Evolutionary conservation across 805 yeast genomes (phyloP).

Genomic region (Soucietia sequanensis): DNA sequence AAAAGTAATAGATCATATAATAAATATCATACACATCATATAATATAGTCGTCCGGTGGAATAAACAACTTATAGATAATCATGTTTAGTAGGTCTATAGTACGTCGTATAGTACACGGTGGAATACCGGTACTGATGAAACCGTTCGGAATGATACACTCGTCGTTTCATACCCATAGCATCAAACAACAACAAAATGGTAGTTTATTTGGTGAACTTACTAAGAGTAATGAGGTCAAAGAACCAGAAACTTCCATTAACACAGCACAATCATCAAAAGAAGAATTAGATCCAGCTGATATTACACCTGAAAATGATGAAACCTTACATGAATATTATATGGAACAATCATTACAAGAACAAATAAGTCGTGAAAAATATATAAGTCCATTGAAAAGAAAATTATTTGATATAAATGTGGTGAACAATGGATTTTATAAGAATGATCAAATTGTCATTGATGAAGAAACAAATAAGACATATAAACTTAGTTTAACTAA

Average conservation of each 20-base stretch:
- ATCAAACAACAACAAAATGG: too few relatives aligned
- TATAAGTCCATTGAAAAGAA: constrained; percentile 68
- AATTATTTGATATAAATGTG: constrained; percentile 62
- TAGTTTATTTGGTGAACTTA: constrained; percentile 12
- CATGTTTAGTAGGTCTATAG: too few relatives aligned
- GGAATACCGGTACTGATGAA: too few relatives aligned
- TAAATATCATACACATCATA: too few relatives aligned
- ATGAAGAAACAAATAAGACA: constrained; percentile 40
- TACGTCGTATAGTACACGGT: too few relatives aligned
- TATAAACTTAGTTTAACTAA: constrained; percentile 58
- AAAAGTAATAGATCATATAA: too few relatives aligned
- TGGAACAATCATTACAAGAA: constrained; percentile 42
- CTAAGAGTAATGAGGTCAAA: constrained; percentile 4
- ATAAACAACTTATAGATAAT: too few relatives aligned
- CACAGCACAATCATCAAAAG: constrained; percentile 5
- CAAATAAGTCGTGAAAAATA: constrained; percentile 54
- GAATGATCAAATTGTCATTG: constrained; percentile 50
- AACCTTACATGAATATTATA: constrained; percentile 47
- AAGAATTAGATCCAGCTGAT: constrained; percentile 11
- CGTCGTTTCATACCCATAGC: not conserved
- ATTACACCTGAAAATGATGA: constrained; percentile 30
- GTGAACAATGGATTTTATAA: constrained; percentile 65
- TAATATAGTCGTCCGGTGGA: too few relatives aligned
- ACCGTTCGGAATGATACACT: not conserved
- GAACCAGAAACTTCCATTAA: constrained; percentile 7